phyloP scores from a whole-genome alignment of 2,329 filamentous ascomycete species.

The Ceratocystis huliohia region DNA sequence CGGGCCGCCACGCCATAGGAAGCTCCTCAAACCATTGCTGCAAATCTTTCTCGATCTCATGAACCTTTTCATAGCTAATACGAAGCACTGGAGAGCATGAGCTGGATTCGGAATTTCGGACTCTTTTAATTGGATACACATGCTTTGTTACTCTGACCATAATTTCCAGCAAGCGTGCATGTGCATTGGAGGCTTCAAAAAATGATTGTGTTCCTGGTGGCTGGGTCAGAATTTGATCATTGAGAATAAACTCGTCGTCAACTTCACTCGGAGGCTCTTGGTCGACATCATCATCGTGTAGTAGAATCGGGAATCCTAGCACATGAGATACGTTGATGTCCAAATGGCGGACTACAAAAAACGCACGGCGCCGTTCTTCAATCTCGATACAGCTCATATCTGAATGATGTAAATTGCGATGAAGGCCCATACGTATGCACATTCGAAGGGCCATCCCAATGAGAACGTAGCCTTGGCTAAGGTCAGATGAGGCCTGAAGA shows the following conservation, averaged over 20 bases:
- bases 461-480: constrained; percentile 69
- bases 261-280: constrained; percentile 52
- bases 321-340: constrained; percentile 58
- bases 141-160: constrained; percentile 51
- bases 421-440: constrained; percentile 63
- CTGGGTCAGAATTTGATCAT: constrained; percentile 38
- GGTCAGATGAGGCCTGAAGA: constrained; percentile 63
- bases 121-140: constrained; percentile 38
- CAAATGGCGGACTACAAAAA: constrained; percentile 57
- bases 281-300: constrained; percentile 53
- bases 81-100: constrained; percentile 34
- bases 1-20: constrained; percentile 65
- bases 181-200: constrained; percentile 53
- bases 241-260: constrained; percentile 55
- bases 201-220: constrained; percentile 48
- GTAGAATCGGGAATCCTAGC: constrained; percentile 51
- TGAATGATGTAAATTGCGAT: constrained; percentile 56
- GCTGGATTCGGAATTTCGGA: constrained; percentile 33
- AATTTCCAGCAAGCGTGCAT: constrained; percentile 51
- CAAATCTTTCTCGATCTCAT: constrained; percentile 51
- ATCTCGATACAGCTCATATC: constrained; percentile 50
- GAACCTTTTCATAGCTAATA: constrained; percentile 49
- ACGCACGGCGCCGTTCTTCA: constrained; percentile 50
- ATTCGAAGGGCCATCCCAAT: constrained; percentile 65
- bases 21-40: constrained; percentile 53